Evolutionary conservation across 257 asterid genomes (phyloP), one percentile per base, ranked within the genome.

Genomic region (Solanum etuberosum): DNA sequence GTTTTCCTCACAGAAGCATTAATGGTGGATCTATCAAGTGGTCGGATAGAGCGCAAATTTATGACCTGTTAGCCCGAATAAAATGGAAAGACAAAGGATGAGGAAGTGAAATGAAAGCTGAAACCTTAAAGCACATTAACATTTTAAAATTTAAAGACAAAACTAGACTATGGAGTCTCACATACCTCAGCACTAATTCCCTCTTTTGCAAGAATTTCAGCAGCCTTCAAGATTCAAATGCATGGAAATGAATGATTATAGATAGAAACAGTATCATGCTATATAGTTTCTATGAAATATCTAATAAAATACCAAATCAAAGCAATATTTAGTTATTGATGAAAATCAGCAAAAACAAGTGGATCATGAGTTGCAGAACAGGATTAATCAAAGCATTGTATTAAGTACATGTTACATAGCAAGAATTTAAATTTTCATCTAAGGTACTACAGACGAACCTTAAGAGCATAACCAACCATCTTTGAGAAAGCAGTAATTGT

Each of bases 391-490:
- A 38, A 34, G 43, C 74, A 83, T 34, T 57, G 48, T 57, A 38
- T 34, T 57, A 31, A 83, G 43, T 35, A 46, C 43, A 20, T 12
- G 70, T 83, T 23, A 51, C 14, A 57, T 34, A 25, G 72, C 74
- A 57, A 54, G 38, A 88, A 76, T 6, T 38, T 38, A 86, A 65
- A 74, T 48, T 67, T n/a, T 80, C 32, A 86, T 74, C 57, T 25
- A 65, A 32, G 27, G 31, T 34, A 85, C 15, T 32, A 72, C 34
- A 21, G 77, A 88, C 95, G 65, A 59, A 95, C 98, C 99, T 95
- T 91, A 25, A 95, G 97, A 85, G 98, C 91, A 93, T 85, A 91
- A 86, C 98, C 98, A 76, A 96, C 99, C 99, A 96, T 96, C 92
- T 94, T 96, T 74, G 99, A 95, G 92, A 90, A 96, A 78, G 98